Evolutionary conservation across 2,329 filamentous ascomycete species (phyloP), one percentile per base, ranked within the genome.

Genomic region (Diplodia intermedia): DNA sequence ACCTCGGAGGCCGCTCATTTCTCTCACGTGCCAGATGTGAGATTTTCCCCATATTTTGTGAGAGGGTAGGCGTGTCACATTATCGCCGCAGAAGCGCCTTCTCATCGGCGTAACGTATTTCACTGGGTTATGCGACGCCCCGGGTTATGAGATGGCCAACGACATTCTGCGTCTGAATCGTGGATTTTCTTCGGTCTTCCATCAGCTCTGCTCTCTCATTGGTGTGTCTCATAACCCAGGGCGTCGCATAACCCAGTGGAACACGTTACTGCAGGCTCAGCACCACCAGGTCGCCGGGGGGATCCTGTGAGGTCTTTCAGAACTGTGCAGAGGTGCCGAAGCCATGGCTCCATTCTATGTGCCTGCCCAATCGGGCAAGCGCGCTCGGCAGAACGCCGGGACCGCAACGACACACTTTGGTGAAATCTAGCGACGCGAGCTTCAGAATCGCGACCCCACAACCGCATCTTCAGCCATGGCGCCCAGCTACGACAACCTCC

Each of bases 401-500:
- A 3, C 54, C 15, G 29, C 33, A 15, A 43, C 65, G 54, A 52
- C 60, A 52, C 65, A 67, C 65, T 66, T 47, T 52, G 43, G 47
- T 50, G 65, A 67, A 67, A 67, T 67, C 65, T 31, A 67, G 15
- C 20, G 60, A 52, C 60, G 65, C 65, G 65, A 67, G 65, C 43
- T 47, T 47, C 43, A 47, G 43, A 60, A 60, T 67, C 65, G 54
- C 66, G 66, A 61, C 66, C 66, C 66, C 66, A 67, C 66, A 49
- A 60, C 62, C 54, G 33, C 54, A 56, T 20, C 71, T 71, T 36
- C 71, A 74, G 93, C 81, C 83, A 97, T 97, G 94, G 93, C 94
- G 82, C 91, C 91, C 74, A 93, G 92, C 79, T 98, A 97, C 82
- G 92, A 97, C 79, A 91, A 93, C 77, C 86, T 98, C 79, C 91